phyloP scores from a whole-genome alignment of 805 yeast species.

The Hagleromyces aurorensis region DNA sequence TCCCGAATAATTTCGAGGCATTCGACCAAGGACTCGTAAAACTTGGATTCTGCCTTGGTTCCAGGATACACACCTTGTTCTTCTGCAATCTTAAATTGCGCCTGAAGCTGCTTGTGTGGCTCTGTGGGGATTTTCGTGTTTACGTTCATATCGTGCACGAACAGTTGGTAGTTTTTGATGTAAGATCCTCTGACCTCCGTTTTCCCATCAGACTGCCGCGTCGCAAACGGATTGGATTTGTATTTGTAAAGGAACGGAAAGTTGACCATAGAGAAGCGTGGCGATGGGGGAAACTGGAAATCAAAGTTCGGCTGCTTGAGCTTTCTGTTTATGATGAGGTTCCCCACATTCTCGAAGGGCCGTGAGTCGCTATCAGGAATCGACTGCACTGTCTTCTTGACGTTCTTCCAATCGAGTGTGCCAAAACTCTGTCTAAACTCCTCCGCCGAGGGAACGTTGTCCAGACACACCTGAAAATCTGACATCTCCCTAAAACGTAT shows the following conservation, averaged over 20 bases:
- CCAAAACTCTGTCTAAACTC: slow-evolving; percentile 26
- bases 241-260: slow-evolving; percentile 75
- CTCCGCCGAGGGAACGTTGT: slow-evolving; percentile 43
- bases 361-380: slow-evolving; percentile 33
- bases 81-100: slow-evolving; percentile 36
- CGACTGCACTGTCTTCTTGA: slow-evolving; percentile 27
- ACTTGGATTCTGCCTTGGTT: slow-evolving; percentile 28
- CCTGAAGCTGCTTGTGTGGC: slow-evolving; percentile 43
- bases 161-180: slow-evolving; percentile 36
- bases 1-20: slow-evolving; percentile 27
- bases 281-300: slow-evolving; percentile 67
- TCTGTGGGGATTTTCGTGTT: slow-evolving; percentile 38
- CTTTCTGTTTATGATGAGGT: slow-evolving; percentile 19
- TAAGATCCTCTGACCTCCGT: slow-evolving; percentile 38
- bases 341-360: slow-evolving; percentile 33
- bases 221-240: slow-evolving; percentile 58
- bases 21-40: slow-evolving; percentile 23
- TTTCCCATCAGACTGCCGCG: slow-evolving; percentile 48
- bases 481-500: slow-evolving; percentile 78
- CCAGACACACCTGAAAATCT: slow-evolving; percentile 73
- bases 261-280: slow-evolving; percentile 66
- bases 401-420: slow-evolving; percentile 25
- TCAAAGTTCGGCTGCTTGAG: slow-evolving; percentile 19
- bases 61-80: slow-evolving; percentile 29
- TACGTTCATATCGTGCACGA: slow-evolving; percentile 40